A percentile compares a stretch with the other conserved stretches of the same genome.
Evolutionary conservation across 805 yeast species (phyloP).

Genomic region (Maudiozyma turicensis): DNA sequence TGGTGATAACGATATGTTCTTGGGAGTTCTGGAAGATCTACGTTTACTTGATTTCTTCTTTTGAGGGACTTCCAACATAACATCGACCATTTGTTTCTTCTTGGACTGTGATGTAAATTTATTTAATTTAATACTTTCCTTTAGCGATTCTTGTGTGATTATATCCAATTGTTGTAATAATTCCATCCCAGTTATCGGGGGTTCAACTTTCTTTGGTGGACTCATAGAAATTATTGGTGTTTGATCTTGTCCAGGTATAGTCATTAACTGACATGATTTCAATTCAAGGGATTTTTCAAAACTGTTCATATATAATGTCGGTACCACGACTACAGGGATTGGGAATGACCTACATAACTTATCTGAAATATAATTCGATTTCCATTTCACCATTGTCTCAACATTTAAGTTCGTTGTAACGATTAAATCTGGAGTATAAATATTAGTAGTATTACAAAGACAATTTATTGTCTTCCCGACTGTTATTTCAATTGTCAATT

Average conservation of each 20-base stretch:
- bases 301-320: conserved; percentile 21
- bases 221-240: not conserved
- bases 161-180: not conserved
- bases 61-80: not conserved
- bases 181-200: not conserved
- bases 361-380: conserved; percentile 20
- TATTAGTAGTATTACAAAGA: conserved; percentile 23
- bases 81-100: not conserved
- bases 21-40: not conserved
- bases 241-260: not conserved
- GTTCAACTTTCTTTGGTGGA: not conserved
- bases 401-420: conserved; percentile 19
- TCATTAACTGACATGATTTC: not conserved
- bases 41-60: not conserved
- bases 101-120: not conserved
- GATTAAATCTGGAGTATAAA: conserved; percentile 26
- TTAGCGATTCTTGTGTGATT: not conserved
- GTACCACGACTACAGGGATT: conserved; percentile 23
- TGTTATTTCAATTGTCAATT: conserved; percentile 27
- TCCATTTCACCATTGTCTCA: conserved; percentile 10
- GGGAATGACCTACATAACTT: conserved; percentile 20
- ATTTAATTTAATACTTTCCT: not conserved
- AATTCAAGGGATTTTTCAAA: conserved; percentile 16
- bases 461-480: conserved; percentile 21
- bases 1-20: not conserved